Conservation (phyloP, 1,284 basidiomycete species). For the Exsudoporus floridanus region DNA sequence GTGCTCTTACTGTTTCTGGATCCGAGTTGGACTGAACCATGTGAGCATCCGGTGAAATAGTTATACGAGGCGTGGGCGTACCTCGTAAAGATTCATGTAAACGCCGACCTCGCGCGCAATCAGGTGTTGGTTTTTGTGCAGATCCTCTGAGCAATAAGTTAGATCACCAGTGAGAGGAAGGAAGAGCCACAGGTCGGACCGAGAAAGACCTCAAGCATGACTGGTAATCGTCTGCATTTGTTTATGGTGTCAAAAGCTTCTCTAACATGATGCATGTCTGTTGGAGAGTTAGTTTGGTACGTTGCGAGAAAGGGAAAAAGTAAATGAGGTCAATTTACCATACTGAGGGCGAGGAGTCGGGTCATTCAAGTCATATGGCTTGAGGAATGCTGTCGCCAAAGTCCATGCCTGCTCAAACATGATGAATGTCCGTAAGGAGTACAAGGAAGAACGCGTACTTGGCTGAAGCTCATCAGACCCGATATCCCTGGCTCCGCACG, state of each 20-base stretch:
- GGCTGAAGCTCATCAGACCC: constrained; percentile 63
- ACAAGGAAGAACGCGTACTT: constrained; percentile 41
- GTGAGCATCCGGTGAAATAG: constrained; percentile 6
- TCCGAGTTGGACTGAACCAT: constrained; percentile 45
- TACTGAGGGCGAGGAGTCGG: constrained; percentile 35
- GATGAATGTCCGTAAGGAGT: constrained; percentile 1
- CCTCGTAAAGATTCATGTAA: constrained; percentile 62
- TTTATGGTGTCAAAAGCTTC: constrained; percentile 57
- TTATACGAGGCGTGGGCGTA: constrained; percentile 32
- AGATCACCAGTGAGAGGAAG: neutral
- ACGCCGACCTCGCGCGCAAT: constrained; percentile 58
- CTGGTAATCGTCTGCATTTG: constrained; percentile 55
- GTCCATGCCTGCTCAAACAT: constrained; percentile 56
- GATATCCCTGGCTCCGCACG: constrained; percentile 59
- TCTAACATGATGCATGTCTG: constrained; percentile 51
- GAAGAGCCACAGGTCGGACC: constrained; percentile 41
- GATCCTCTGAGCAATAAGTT: constrained; percentile 49
- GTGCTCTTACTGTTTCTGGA: constrained; percentile 47
- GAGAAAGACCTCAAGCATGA: constrained; percentile 64
- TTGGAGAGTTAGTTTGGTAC: constrained; percentile 1
- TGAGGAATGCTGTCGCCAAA: constrained; percentile 53
- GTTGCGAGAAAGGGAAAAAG: neutral
- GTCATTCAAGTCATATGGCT: constrained; percentile 53
- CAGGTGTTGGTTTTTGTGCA: constrained; percentile 58
- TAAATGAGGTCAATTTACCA: constrained; percentile 34